phyloP scores from a whole-genome alignment of 257 asterid species.

The Ophiorrhiza pumila region DNA sequence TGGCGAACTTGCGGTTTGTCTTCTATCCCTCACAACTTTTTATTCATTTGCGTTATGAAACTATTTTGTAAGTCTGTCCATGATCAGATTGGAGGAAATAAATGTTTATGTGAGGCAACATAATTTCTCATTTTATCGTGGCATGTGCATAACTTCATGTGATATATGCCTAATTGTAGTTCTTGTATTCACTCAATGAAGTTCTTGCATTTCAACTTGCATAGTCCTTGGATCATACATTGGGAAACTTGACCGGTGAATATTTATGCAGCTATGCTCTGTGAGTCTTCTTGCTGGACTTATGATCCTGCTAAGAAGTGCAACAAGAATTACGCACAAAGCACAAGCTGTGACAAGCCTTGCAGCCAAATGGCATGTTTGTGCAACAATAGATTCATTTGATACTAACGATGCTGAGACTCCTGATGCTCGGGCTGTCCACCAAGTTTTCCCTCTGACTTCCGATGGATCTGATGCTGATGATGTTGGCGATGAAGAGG shows the following conservation, averaged over 20 bases:
- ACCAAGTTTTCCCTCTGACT: conserved; percentile 25
- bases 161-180: no score
- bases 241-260: not conserved
- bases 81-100: no score
- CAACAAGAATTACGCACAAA: conserved; percentile 88
- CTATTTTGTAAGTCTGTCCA: not conserved
- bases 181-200: no score
- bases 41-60: not conserved
- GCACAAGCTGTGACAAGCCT: conserved; percentile 84
- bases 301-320: conserved; percentile 67
- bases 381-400: conserved; percentile 76
- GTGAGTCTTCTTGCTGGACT: conserved; percentile 84
- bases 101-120: no score
- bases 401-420: conserved; percentile 54
- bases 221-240: not conserved
- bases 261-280: conserved; percentile 62
- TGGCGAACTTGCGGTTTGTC: conserved; percentile 86
- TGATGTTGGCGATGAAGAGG: conserved; percentile 94
- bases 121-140: no score
- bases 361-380: conserved; percentile 96
- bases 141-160: no score
- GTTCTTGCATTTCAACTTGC: not conserved
- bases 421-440: conserved; percentile 27
- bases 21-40: not conserved
- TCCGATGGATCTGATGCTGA: conserved; percentile 50